A percentile compares a stretch with the other conserved stretches of the same genome.
Conservation (phyloP, 2,329 filamentous ascomycete genomes). For the Colletotrichum sp. region DNA sequence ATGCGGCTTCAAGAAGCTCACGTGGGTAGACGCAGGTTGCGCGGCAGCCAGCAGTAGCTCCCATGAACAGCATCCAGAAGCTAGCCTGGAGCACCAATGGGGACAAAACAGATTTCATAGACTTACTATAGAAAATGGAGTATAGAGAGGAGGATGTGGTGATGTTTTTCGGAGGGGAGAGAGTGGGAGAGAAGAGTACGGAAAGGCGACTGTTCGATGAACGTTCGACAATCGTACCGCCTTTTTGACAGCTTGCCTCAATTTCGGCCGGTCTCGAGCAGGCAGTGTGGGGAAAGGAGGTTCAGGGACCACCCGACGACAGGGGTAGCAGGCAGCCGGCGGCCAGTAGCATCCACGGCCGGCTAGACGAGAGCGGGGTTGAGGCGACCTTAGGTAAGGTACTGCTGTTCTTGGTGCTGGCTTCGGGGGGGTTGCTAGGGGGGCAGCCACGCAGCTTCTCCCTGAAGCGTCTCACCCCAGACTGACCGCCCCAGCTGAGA, state of each 20-base stretch:
- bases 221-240: conserved; percentile 20
- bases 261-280: conserved; percentile 21
- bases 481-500: neutral
- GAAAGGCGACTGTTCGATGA: conserved; percentile 4
- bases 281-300: conserved; percentile 31
- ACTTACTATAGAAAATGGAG: neutral
- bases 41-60: neutral
- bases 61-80: neutral
- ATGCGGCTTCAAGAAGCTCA: neutral
- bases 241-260: conserved; percentile 41
- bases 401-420: neutral
- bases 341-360: conserved; percentile 4
- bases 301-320: conserved; percentile 19
- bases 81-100: neutral
- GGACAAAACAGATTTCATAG: neutral
- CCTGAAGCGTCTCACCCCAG: neutral
- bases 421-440: neutral
- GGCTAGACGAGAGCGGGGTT: conserved; percentile 17
- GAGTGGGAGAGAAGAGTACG: conserved; percentile 18
- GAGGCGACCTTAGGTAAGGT: conserved; percentile 18
- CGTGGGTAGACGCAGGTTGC: conserved; percentile 9
- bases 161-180: conserved; percentile 7
- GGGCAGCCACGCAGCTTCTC: neutral
- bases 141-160: neutral
- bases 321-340: conserved; percentile 12